phyloP scores from a whole-genome alignment of 1,284 basidiomycete genomes.

The Malassezia arunalokei region DNA sequence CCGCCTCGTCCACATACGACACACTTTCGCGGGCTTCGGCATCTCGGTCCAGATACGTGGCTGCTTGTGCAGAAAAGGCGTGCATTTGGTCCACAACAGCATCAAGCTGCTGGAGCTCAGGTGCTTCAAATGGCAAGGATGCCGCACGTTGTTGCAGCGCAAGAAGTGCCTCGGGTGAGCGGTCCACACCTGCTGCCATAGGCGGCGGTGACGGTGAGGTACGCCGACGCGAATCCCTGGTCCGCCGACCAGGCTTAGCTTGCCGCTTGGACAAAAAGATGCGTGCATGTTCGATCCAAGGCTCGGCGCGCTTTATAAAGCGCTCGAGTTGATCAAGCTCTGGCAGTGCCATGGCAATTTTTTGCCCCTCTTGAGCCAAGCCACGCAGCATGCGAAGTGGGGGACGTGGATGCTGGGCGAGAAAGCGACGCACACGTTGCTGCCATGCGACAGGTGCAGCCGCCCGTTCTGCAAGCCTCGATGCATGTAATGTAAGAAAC shows the following conservation, averaged over 20 bases:
- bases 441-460: constrained; percentile 64
- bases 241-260: constrained; percentile 6
- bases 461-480: constrained; percentile 54
- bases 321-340: constrained; percentile 63
- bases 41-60: constrained; percentile 29
- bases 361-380: constrained; percentile 71
- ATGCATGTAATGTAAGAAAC: constrained; percentile 51
- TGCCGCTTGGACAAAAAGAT: constrained; percentile 50
- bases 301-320: constrained; percentile 66
- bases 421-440: constrained; percentile 57
- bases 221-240: neutral
- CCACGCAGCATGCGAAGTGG: constrained; percentile 62
- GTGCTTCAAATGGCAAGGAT: constrained; percentile 63
- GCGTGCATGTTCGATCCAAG: constrained; percentile 62
- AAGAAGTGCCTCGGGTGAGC: constrained; percentile 23
- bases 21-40: constrained; percentile 5
- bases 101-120: constrained; percentile 57
- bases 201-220: neutral
- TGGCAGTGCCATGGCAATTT: constrained; percentile 61
- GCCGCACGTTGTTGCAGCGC: constrained; percentile 60
- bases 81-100: constrained; percentile 57
- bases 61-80: constrained; percentile 54
- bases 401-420: constrained; percentile 56
- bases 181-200: constrained; percentile 13
- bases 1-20: constrained; percentile 54